Percentiles rank a stretch among this genome's conserved stretches.
These are phyloP conservation scores for Clonostachys chloroleuca DNA, from an alignment of 2,329 filamentous ascomycete species.

Conservation along the genomic window DNA sequence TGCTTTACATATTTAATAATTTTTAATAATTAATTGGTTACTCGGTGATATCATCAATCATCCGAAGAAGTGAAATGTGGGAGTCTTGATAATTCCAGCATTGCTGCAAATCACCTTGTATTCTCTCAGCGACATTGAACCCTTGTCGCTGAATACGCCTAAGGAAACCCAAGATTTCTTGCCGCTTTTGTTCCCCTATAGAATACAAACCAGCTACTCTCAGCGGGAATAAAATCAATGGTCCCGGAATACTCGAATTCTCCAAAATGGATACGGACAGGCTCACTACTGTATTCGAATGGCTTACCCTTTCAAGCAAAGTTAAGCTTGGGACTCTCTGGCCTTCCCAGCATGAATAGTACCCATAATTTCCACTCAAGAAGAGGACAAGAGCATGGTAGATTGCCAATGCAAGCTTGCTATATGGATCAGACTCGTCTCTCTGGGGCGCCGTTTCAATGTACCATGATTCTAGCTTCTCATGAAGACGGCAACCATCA, in stretches of 20 bases:
- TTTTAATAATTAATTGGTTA: too few species aligned
- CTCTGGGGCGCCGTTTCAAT: too few species aligned
- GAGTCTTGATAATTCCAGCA: too few species aligned
- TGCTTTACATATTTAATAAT: too few species aligned
- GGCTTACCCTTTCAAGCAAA: neutral
- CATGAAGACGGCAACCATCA: too few species aligned
- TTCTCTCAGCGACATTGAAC: slow-evolving; percentile 13
- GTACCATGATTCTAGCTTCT: too few species aligned
- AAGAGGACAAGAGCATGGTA: slow-evolving; percentile 8
- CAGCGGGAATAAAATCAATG: slow-evolving; percentile 13
- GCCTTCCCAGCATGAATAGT: slow-evolving; percentile 10
- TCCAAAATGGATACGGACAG: slow-evolving; percentile 1
- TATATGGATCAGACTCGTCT: neutral
- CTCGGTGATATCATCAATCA: too few species aligned
- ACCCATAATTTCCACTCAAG: slow-evolving; percentile 14
- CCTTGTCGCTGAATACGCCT: slow-evolving; percentile 8
- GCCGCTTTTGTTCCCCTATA: neutral
- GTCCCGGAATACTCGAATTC: slow-evolving; percentile 7
- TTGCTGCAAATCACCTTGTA: slow-evolving; percentile 11
- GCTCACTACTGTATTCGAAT: neutral
- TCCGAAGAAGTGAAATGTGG: too few species aligned
- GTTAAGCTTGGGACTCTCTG: slow-evolving; percentile 4
- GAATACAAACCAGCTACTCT: slow-evolving; percentile 11
- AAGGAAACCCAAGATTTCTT: slow-evolving; percentile 1
- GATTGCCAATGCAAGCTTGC: slow-evolving; percentile 3